Evolutionary conservation across 495 filamentous ascomycete genomes (phyloP), one percentile per base, ranked within the genome.

Genomic region (Penicillium paradoxum): DNA sequence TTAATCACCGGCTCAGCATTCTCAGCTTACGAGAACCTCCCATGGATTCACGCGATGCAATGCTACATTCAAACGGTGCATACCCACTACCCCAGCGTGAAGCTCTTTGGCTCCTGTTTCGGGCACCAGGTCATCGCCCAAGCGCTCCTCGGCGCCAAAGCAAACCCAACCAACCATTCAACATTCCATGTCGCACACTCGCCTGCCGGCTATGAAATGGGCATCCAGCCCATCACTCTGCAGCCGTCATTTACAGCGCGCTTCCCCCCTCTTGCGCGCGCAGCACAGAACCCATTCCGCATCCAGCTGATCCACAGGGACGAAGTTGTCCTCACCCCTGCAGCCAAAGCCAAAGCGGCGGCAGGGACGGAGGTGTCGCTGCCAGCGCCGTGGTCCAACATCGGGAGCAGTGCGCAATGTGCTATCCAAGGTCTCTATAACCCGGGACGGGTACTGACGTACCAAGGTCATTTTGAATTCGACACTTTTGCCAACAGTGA

Each of bases 71-170:
- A 57, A 18, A 65, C 43, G 7, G 69, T 75, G 42, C 71, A 74
- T 56, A 34, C 10, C 0, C 34, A 67, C 0, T 74, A 68, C 48
- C 76, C 77, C 0, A 46, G 66, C 8, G 66, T 82, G 11, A 72
- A 69, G 54, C 61, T 77, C 7, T 77, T 78, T 51, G 74, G 75
- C 11, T 73, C 73, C 17, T 79, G 74, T 55, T 79, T 79, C 56
- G 75, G 75, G 0, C 75, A 79, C 50, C 74, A 79, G 51, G 50
- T 76, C 22, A 62, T 79, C 48, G 74, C 71, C 4, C 69, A 73
- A 43, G 72, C 70, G 4, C 67, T 79, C 6, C 61, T 59, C 38
- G 14, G 18, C 36, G 27, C 24, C 38, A 6, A 41, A 2, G 34
- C 32, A 11, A 25, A 24, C 18, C 32, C 53, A 9, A 11, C 19